Evolutionary conservation across 495 filamentous ascomycete species (phyloP), one percentile per base, ranked within the genome.

Genomic region (Penicillium parvum): DNA sequence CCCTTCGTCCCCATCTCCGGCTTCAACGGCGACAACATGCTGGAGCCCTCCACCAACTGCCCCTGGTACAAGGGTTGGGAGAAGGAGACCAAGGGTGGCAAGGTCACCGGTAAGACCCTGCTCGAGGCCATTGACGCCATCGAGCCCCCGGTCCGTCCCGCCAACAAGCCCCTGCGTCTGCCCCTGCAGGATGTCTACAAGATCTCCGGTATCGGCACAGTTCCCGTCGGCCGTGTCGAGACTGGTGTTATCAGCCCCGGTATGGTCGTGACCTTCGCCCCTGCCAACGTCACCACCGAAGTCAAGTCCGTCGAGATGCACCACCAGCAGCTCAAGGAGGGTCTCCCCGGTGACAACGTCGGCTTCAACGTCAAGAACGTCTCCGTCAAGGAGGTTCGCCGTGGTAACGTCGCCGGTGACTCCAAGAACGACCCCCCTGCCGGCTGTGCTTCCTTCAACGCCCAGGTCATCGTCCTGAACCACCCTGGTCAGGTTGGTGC

Each of bases 331-430:
- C 90, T 98, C 66, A 66, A 74, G 61, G 87, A 95, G 80, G 92
- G 92, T 87, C 61, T 88, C 52, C 94, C 92, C 57, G 92, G 92
- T 77, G 92, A 98, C 84, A 98, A 98, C 77, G 92, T 98, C 66
- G 92, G 92, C 60, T 98, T 98, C 90, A 98, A 98, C 85, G 94
- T 98, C 77, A 96, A 96, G 91, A 98, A 98, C 92, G 92, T 98
- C 61, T 97, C 92, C 69, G 94, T 98, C 77, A 98, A 98, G 88
- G 92, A 98, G 72, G 95, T 98, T 67, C 92, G 92, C 75, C 92
- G 92, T 91, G 92, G 92, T 71, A 98, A 97, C 82, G 94, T 98
- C 66, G 88, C 88, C 64, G 87, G 88, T 83, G 92, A 98, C 84
- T 89, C 88, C 80, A 98, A 98, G 89, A 95, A 92, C 80, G 94